phyloP scores from a whole-genome alignment of 352 stramenopile genomes.

The Pythium angustatum region DNA sequence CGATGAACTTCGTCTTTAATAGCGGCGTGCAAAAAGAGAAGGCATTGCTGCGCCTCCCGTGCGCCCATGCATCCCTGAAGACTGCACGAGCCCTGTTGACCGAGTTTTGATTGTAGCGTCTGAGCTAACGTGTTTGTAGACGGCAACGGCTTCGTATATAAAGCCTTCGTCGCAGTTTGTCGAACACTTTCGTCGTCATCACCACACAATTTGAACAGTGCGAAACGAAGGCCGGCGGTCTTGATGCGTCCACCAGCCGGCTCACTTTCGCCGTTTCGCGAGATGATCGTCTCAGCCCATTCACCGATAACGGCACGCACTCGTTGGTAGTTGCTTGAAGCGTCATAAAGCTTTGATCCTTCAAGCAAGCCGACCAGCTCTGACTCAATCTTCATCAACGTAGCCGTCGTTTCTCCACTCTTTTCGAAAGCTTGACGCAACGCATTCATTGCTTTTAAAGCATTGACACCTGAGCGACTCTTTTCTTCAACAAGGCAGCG shows the following conservation, averaged over 20 bases:
- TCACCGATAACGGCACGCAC: conserved; percentile 57
- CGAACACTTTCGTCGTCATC: conserved; percentile 27
- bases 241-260: conserved; percentile 24
- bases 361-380: conserved; percentile 60
- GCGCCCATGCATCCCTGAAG: conserved; percentile 42
- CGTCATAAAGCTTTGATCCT: conserved; percentile 61
- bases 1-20: conserved; percentile 31
- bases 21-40: conserved; percentile 56
- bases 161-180: conserved; percentile 12
- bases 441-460: conserved; percentile 63
- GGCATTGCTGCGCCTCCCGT: conserved; percentile 44
- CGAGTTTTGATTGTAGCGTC: conserved; percentile 8
- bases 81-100: conserved; percentile 18
- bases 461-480: conserved; percentile 48
- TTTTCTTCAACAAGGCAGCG: conserved; percentile 62
- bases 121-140: background rate
- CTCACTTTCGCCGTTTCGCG: conserved; percentile 7
- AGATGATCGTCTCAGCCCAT: conserved; percentile 56
- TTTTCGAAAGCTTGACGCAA: conserved; percentile 46
- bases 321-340: conserved; percentile 57
- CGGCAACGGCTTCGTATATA: conserved; percentile 25
- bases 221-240: conserved; percentile 49
- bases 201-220: conserved; percentile 46
- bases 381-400: conserved; percentile 42
- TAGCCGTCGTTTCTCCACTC: conserved; percentile 21